Evolutionary conservation across 192 early-diverging fungal species (phyloP).

Genomic region (Linnemannia schmuckeri): DNA sequence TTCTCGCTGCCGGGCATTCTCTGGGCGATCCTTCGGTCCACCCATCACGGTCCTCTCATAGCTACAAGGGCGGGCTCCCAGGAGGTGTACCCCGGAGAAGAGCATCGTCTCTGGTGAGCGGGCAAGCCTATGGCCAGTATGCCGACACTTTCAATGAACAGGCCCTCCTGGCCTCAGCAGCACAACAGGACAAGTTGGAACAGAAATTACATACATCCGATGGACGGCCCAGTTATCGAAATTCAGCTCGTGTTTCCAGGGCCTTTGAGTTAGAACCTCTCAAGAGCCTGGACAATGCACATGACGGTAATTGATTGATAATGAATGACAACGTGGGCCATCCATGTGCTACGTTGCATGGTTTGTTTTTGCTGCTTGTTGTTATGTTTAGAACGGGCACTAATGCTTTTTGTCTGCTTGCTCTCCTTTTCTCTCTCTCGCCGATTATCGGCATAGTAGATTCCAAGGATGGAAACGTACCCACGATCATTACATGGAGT

Average conservation of each 20-base stretch:
- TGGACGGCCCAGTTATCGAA: constrained; percentile 53
- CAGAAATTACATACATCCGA: constrained; percentile 26
- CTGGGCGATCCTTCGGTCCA: constrained; percentile 9
- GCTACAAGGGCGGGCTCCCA: constrained; percentile 17
- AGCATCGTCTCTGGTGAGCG: constrained; percentile 36
- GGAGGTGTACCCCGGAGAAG: constrained; percentile 42
- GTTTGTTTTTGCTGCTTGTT: not conserved
- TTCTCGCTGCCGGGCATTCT: not conserved
- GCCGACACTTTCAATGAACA: constrained; percentile 49
- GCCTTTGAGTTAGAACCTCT: constrained; percentile 52
- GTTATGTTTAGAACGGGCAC: not conserved
- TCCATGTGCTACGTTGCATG: not conserved
- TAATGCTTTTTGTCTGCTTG: not conserved
- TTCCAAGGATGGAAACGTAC: constrained; percentile 66
- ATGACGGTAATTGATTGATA: constrained; percentile 17
- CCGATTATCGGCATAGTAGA: constrained; percentile 9
- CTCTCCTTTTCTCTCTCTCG: not conserved
- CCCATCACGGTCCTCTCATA: constrained; percentile 6
- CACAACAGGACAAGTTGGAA: constrained; percentile 51
- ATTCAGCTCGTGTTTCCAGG: constrained; percentile 47
- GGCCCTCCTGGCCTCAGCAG: constrained; percentile 39
- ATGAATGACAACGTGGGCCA: not conserved
- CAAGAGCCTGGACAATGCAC: constrained; percentile 32
- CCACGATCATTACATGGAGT: constrained; percentile 92
- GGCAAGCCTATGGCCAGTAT: constrained; percentile 28